These are phyloP conservation scores for Fusarium haematococcum DNA, from an alignment of 2,329 filamentous ascomycete species.

Conservation along the genomic window DNA sequence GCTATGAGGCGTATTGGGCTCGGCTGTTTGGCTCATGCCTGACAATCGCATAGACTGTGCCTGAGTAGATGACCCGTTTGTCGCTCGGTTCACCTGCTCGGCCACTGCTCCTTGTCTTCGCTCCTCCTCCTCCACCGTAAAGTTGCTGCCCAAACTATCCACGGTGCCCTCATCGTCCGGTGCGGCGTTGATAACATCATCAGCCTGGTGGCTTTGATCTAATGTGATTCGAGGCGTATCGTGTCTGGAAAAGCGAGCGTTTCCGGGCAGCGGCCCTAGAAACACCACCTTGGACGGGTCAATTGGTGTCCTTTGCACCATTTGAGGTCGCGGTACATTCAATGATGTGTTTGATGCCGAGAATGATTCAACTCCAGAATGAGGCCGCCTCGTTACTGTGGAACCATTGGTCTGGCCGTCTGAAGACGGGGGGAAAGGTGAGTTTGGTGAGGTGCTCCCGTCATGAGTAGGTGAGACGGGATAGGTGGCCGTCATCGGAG, in stretches of 20 bases:
- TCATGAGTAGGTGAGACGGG: slow-evolving; percentile 35
- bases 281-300: slow-evolving; percentile 66
- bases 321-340: slow-evolving; percentile 14
- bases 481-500: slow-evolving; percentile 53
- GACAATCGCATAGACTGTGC: neutral
- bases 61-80: neutral
- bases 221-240: neutral
- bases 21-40: neutral
- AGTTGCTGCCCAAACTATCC: slow-evolving; percentile 68
- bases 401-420: slow-evolving; percentile 22
- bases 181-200: neutral
- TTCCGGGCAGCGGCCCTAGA: slow-evolving; percentile 65
- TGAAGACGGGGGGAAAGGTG: slow-evolving; percentile 27
- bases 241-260: slow-evolving; percentile 50
- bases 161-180: slow-evolving; percentile 27
- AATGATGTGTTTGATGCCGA: slow-evolving; percentile 1
- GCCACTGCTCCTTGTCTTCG: slow-evolving; percentile 44
- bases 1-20: slow-evolving; percentile 41
- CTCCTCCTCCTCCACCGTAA: slow-evolving; percentile 62
- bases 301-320: slow-evolving; percentile 63
- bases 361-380: slow-evolving; percentile 15
- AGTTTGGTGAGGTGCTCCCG: slow-evolving; percentile 28
- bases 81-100: slow-evolving; percentile 37
- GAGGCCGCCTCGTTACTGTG: slow-evolving; percentile 7
- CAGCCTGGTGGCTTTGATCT: slow-evolving; percentile 8